phyloP scores from a whole-genome alignment of 208 protist species.

The Leishmania turanica region DNA sequence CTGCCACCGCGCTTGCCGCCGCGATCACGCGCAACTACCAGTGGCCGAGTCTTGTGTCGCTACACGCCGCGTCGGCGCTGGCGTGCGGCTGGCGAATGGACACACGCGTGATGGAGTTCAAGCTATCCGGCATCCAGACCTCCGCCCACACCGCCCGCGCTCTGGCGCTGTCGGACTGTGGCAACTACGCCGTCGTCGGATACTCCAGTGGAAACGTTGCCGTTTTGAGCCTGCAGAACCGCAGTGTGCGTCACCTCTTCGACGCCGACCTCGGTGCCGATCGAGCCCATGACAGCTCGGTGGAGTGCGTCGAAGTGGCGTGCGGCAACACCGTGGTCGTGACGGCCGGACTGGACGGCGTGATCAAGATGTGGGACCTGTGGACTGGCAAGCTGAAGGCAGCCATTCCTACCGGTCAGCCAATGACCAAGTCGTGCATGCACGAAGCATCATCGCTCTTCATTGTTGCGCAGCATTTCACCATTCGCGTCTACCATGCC shows the following conservation, averaged over 20 bases:
- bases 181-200: conserved; percentile 87
- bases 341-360: conserved; percentile 73
- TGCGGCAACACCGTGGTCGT: conserved; percentile 75
- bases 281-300: conserved; percentile 63
- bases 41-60: conserved; percentile 80
- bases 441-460: conserved; percentile 74
- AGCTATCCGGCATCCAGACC: conserved; percentile 73
- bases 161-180: conserved; percentile 84
- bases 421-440: conserved; percentile 72
- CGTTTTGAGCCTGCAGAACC: conserved; percentile 79
- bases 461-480: conserved; percentile 76
- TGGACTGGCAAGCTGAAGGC: conserved; percentile 39
- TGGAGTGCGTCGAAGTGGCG: conserved; percentile 81
- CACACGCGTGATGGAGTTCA: conserved; percentile 75
- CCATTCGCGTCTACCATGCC: conserved; percentile 75
- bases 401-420: conserved; percentile 46
- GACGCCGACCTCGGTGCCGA: conserved; percentile 39
- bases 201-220: conserved; percentile 86
- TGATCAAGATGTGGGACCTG: conserved; percentile 84
- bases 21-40: conserved; percentile 83
- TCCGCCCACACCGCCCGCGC: conserved; percentile 69
- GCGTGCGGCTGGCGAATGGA: conserved; percentile 89
- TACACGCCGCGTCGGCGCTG: conserved; percentile 73
- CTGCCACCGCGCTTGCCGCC: conserved; percentile 63
- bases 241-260: conserved; percentile 77